A percentile compares a stretch with the other conserved stretches of the same genome.
These are phyloP conservation scores for Terfezia boudieri DNA, from an alignment of 495 filamentous ascomycete species.

Conservation along the genomic window DNA sequence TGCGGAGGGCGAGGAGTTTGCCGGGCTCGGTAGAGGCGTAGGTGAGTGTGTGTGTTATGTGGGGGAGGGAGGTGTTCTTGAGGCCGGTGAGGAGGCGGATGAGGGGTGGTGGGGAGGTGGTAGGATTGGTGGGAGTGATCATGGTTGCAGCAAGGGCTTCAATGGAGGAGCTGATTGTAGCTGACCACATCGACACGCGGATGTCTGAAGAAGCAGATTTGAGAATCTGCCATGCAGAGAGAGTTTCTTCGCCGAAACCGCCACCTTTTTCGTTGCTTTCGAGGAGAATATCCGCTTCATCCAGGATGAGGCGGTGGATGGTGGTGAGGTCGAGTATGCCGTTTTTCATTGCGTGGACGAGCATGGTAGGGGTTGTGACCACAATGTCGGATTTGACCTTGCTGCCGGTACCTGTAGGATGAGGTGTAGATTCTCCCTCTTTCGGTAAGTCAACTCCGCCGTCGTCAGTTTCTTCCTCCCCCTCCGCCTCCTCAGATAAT, in stretches of 20 bases:
- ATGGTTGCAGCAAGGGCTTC: conserved; percentile 41
- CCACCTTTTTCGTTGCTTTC: conserved; percentile 30
- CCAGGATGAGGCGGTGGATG: conserved; percentile 53
- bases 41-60: conserved; percentile 65
- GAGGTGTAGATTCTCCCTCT: conserved; percentile 19
- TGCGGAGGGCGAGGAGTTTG: conserved; percentile 76
- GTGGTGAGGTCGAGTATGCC: conserved; percentile 31
- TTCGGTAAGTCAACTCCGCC: conserved; percentile 12
- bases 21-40: conserved; percentile 85
- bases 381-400: conserved; percentile 50
- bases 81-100: conserved; percentile 77
- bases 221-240: conserved; percentile 50
- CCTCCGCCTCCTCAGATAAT: conserved; percentile 16
- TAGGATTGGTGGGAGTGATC: conserved; percentile 27
- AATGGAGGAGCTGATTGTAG: conserved; percentile 85
- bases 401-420: conserved; percentile 10
- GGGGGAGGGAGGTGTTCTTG: conserved; percentile 85
- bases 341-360: conserved; percentile 50
- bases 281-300: conserved; percentile 87
- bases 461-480: conserved; percentile 16
- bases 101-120: conserved; percentile 23
- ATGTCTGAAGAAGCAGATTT: conserved; percentile 42
- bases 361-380: conserved; percentile 62
- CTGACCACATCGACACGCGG: conserved; percentile 69
- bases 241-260: conserved; percentile 70